A percentile compares a stretch with the other conserved stretches of the same genome.
Conservation (phyloP, 371 early-diverging fungal species). For the Nematocida ironsii region DNA sequence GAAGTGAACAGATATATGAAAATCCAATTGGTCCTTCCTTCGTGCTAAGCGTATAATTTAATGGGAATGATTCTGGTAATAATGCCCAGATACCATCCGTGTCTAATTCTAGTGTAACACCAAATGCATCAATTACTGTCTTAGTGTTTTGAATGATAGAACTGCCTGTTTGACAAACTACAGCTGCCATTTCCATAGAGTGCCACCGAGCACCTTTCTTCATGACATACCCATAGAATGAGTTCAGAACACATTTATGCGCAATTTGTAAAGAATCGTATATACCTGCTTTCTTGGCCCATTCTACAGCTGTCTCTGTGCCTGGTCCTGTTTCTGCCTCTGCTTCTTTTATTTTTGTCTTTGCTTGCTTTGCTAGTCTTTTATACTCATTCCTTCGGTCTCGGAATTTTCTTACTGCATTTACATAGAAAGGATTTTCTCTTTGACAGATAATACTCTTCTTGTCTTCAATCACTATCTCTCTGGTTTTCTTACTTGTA, state of each 20-base stretch:
- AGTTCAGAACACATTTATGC: conserved; percentile 91
- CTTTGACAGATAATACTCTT: conserved; percentile 82
- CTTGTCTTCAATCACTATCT: conserved; percentile 56
- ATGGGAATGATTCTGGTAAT: conserved; percentile 85
- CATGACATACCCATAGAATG: conserved; percentile 99
- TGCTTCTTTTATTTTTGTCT: conserved; percentile 77
- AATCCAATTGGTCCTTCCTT: conserved; percentile 73
- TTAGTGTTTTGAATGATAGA: conserved; percentile 92
- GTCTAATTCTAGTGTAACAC: conserved; percentile 91
- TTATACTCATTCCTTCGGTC: conserved; percentile 97
- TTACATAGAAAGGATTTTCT: conserved; percentile 96
- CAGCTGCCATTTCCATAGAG: conserved; percentile 97
- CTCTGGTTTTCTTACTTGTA: conserved; percentile 78
- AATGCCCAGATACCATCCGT: conserved; percentile 99
- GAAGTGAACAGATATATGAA: conserved; percentile 89
- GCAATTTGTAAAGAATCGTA: conserved; percentile 95
- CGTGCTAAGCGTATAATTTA: conserved; percentile 74
- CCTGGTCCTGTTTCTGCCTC: conserved; percentile 63
- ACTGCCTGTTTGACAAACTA: conserved; percentile 91
- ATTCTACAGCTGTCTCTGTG: conserved; percentile 75
- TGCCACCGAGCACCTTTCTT: conserved; percentile 97
- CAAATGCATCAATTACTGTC: conserved; percentile 83
- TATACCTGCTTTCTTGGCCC: conserved; percentile 79
- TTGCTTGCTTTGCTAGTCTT: conserved; percentile 81
- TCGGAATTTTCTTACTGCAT: conserved; percentile 90